Percentiles rank a stretch among this genome's conserved stretches.
Evolutionary conservation across 2,329 filamentous ascomycete species (phyloP).

Genomic region (Verticillium klebahnii): DNA sequence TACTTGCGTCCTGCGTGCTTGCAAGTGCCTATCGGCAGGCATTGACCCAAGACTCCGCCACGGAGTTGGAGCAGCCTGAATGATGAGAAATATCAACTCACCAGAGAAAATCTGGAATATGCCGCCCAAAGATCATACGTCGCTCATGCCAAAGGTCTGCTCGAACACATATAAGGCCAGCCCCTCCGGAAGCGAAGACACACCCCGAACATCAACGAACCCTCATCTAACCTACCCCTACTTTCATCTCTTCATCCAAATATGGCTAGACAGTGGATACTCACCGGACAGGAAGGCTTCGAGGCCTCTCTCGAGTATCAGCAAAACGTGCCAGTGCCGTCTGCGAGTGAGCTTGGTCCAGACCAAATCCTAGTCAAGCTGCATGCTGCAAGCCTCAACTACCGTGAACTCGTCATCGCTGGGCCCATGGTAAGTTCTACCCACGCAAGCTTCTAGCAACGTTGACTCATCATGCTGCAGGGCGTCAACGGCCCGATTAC

Average conservation of each 20-base stretch:
- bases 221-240: no score
- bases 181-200: no score
- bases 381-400: conserved; percentile 1
- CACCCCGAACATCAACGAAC: no score
- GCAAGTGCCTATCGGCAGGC: no score
- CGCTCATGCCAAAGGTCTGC: no score
- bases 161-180: no score
- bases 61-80: no score
- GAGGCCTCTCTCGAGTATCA: conserved; percentile 27
- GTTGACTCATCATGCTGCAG: not conserved
- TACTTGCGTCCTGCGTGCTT: no score
- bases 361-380: conserved; percentile 1
- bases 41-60: no score
- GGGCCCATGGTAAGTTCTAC: conserved; percentile 19
- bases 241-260: not conserved
- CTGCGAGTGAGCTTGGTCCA: not conserved
- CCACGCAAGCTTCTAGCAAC: not conserved
- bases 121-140: no score
- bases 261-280: conserved; percentile 26
- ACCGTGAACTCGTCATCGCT: conserved; percentile 2
- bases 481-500: not conserved
- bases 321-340: conserved; percentile 11
- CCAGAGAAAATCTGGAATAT: no score
- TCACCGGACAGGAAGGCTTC: conserved; percentile 27
- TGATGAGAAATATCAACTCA: no score